These are phyloP conservation scores for Bassia scoparia DNA, from an alignment of 148 eudicot genomes.

Conservation along the genomic window DNA sequence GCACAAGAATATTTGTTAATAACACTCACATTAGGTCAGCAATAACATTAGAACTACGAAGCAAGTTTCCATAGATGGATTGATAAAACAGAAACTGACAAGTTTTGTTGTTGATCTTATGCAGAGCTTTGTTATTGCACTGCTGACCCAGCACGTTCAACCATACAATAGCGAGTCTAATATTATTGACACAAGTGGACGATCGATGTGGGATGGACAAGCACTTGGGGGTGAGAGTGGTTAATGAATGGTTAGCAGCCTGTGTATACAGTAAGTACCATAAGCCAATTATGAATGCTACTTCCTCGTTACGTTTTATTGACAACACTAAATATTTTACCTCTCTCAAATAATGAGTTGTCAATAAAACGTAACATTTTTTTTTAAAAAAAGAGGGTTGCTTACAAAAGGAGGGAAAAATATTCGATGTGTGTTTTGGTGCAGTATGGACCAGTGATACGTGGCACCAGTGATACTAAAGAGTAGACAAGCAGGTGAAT, in stretches of 20 bases:
- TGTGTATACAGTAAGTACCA: constrained; percentile 67
- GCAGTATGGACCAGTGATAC: constrained; percentile 94
- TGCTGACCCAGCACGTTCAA: constrained; percentile 33
- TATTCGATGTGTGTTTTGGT: constrained; percentile 6
- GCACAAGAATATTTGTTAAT: too few species aligned
- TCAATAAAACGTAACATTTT: too few species aligned
- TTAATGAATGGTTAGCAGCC: constrained; percentile 80
- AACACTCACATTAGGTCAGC: too few species aligned
- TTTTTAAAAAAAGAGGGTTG: too few species aligned
- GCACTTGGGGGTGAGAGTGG: constrained; percentile 88
- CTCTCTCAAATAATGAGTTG: too few species aligned
- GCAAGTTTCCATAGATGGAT: too few species aligned
- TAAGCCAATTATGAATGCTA: too few species aligned
- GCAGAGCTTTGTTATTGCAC: constrained; percentile 79
- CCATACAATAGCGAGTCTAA: neutral
- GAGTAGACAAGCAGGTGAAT: constrained; percentile 45
- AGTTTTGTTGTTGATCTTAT: neutral
- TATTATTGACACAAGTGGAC: constrained; percentile 52
- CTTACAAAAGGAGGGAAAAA: neutral
- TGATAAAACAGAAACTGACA: constrained; percentile 1
- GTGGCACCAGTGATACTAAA: constrained; percentile 68
- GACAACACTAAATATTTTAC: too few species aligned
- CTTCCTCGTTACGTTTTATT: too few species aligned
- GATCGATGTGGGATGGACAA: constrained; percentile 93
- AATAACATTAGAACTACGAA: too few species aligned